Evolutionary conservation across 2,329 filamentous ascomycete genomes (phyloP).

Genomic region (Fusarium decemcellulare): DNA sequence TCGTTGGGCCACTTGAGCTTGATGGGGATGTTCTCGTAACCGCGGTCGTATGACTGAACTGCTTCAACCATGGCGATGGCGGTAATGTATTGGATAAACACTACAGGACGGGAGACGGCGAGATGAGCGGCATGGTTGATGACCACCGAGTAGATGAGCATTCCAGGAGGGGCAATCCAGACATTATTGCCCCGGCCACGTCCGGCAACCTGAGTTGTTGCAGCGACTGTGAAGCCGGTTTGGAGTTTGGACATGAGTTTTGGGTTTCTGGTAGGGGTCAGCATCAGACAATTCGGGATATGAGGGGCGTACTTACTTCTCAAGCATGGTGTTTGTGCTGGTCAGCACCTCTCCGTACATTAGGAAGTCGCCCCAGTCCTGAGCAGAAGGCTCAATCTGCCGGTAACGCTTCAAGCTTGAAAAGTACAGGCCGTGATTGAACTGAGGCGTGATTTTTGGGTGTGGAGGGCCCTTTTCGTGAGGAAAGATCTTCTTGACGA

Average conservation of each 20-base stretch:
- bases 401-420: slow-evolving; percentile 79
- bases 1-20: slow-evolving; percentile 99
- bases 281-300: background rate
- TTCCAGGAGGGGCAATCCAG: slow-evolving; percentile 92
- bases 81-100: slow-evolving; percentile 94
- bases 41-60: slow-evolving; percentile 82
- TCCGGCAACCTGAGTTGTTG: slow-evolving; percentile 89
- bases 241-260: slow-evolving; percentile 82
- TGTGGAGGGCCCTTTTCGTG: slow-evolving; percentile 79
- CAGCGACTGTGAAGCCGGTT: slow-evolving; percentile 88
- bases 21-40: slow-evolving; percentile 82
- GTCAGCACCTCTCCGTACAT: slow-evolving; percentile 94
- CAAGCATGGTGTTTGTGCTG: slow-evolving; percentile 92
- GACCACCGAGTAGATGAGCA: slow-evolving; percentile 89
- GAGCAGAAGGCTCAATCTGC: slow-evolving; percentile 65
- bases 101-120: slow-evolving; percentile 80
- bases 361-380: slow-evolving; percentile 81
- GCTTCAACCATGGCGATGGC: slow-evolving; percentile 90
- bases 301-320: slow-evolving; percentile 73
- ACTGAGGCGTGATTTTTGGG: slow-evolving; percentile 83
- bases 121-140: slow-evolving; percentile 86
- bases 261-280: slow-evolving; percentile 72
- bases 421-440: slow-evolving; percentile 87
- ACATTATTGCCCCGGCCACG: slow-evolving; percentile 93
- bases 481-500: slow-evolving; percentile 81